phyloP scores from a whole-genome alignment of 75 land plant species.

The Ceratopteris richardii region DNA sequence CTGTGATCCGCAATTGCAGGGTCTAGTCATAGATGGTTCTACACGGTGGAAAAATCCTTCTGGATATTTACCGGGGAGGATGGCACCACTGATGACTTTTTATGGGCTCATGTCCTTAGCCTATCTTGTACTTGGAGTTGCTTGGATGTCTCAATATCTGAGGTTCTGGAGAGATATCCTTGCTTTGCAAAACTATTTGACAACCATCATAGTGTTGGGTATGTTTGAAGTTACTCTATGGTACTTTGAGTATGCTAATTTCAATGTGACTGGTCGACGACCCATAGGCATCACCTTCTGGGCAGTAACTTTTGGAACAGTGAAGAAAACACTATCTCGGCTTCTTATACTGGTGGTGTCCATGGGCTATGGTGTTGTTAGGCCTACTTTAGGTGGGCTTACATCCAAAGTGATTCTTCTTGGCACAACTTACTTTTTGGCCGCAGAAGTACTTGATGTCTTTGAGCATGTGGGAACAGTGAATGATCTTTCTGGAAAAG shows the following conservation, averaged over 20 bases:
- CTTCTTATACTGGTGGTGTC: conserved; percentile 37
- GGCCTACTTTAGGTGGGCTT: conserved; percentile 36
- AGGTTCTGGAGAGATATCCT: conserved; percentile 37
- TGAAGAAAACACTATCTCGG: conserved; percentile 43
- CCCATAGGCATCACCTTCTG: conserved; percentile 43
- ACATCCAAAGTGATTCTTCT: conserved; percentile 30
- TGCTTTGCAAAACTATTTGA: conserved; percentile 42
- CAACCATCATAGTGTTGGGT: conserved; percentile 35
- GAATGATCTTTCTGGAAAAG: conserved; percentile 29
- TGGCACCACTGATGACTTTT: conserved; percentile 38
- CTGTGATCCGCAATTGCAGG: conserved; percentile 34
- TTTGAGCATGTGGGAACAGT: conserved; percentile 38
- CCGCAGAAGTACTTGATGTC: conserved; percentile 37
- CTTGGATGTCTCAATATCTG: conserved; percentile 37
- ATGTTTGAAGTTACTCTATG: conserved; percentile 47
- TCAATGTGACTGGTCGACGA: conserved; percentile 34
- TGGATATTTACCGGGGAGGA: conserved; percentile 44
- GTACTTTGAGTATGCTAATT: conserved; percentile 46
- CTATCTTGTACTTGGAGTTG: conserved; percentile 33
- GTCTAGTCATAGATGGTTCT: conserved; percentile 18
- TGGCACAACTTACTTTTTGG: conserved; percentile 28
- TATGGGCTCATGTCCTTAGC: conserved; percentile 43
- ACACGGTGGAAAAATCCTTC: conserved; percentile 40
- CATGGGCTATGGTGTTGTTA: conserved; percentile 48
- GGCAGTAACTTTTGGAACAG: conserved; percentile 44